phyloP scores from a whole-genome alignment of 1,284 basidiomycete genomes.

The Sporisorium exsertum region DNA sequence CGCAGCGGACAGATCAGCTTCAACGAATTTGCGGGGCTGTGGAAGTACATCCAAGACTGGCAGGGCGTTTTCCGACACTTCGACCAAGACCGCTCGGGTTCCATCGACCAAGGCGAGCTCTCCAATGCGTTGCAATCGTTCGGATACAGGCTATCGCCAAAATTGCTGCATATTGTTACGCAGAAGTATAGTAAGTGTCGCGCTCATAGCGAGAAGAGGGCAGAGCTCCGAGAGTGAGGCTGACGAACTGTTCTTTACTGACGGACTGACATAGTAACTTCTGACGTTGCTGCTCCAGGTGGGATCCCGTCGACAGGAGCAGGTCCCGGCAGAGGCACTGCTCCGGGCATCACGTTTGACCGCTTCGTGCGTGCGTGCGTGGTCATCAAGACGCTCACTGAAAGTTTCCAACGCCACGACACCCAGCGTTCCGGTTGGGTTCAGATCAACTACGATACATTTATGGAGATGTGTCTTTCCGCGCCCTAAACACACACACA shows the following conservation, averaged over 20 bases:
- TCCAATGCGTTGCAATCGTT: conserved; percentile 55
- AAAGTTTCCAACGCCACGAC: conserved; percentile 58
- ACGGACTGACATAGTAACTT: conserved; percentile 33
- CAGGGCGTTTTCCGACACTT: conserved; percentile 61
- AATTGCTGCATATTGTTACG: conserved; percentile 54
- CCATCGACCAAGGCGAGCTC: conserved; percentile 56
- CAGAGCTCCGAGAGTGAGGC: background rate
- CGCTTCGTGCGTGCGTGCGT: conserved; percentile 60
- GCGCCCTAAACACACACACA: conserved; percentile 31
- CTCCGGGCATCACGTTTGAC: conserved; percentile 52
- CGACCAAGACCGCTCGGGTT: conserved; percentile 55
- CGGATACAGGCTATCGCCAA: conserved; percentile 58
- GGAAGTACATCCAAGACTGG: conserved; percentile 65
- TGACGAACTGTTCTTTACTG: conserved; percentile 10
- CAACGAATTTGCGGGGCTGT: conserved; percentile 60
- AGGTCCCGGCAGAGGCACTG: conserved; percentile 9
- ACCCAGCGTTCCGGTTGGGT: conserved; percentile 42
- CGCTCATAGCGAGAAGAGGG: too few species aligned
- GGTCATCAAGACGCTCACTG: conserved; percentile 61
- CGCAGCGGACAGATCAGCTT: conserved; percentile 61
- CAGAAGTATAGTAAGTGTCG: conserved; percentile 62
- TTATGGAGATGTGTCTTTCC: conserved; percentile 56
- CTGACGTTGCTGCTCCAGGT: conserved; percentile 33
- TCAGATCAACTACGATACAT: conserved; percentile 54
- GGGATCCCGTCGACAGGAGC: conserved; percentile 27